These are phyloP conservation scores for Aspergillus ochraceus DNA, from an alignment of 2,329 filamentous ascomycete species.

Conservation along the genomic window DNA sequence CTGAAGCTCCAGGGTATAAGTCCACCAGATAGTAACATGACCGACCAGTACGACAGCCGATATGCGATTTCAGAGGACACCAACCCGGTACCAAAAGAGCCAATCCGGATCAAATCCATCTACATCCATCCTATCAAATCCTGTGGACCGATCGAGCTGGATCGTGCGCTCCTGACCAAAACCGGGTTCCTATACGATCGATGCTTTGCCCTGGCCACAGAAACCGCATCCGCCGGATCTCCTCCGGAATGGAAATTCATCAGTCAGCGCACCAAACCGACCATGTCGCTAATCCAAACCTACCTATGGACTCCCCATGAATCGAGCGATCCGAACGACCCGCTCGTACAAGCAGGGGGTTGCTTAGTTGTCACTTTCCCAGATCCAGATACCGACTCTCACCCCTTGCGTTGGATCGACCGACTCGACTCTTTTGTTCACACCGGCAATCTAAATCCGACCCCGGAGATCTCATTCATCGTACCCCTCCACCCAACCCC, in stretches of 20 bases:
- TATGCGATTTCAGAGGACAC: not conserved
- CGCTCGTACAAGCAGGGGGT: constrained; percentile 17
- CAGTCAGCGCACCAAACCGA: constrained; percentile 25
- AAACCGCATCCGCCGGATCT: not conserved
- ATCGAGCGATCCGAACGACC: constrained; percentile 7
- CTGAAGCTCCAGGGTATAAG: not conserved
- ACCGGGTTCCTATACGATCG: constrained; percentile 22
- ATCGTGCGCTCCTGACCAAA: constrained; percentile 20
- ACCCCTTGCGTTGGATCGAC: not conserved
- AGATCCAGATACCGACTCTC: not conserved
- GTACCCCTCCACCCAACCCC: constrained; percentile 1
- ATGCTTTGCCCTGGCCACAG: constrained; percentile 21
- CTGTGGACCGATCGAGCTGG: constrained; percentile 19
- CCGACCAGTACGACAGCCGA: not conserved
- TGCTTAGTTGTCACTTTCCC: constrained; percentile 7
- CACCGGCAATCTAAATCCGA: not conserved
- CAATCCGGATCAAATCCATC: constrained; percentile 18
- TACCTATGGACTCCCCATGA: constrained; percentile 22
- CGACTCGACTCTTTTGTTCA: not conserved
- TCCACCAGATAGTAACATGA: not conserved
- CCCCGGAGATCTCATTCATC: not conserved
- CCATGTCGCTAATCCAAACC: constrained; percentile 20
- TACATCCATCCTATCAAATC: constrained; percentile 25
- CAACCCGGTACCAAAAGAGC: not conserved
- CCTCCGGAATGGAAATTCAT: constrained; percentile 22